Evolutionary conservation across 371 early-diverging fungal species (phyloP).

Genomic region (Umbelopsis sp.): DNA sequence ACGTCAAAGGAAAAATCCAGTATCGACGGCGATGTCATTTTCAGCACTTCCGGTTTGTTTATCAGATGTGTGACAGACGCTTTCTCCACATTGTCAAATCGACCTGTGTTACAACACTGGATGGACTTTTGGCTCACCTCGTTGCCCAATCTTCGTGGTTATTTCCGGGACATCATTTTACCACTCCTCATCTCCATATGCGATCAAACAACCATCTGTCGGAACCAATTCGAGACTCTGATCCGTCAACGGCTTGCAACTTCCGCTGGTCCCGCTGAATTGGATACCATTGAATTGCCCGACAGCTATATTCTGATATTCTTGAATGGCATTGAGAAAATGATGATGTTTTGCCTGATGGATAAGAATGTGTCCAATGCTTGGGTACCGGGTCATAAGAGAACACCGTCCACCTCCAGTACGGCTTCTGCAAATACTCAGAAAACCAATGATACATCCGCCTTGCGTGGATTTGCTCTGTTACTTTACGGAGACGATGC

Average conservation of each 20-base stretch:
- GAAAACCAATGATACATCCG: constrained; percentile 32
- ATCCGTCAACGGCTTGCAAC: constrained; percentile 35
- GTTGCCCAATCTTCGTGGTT: constrained; percentile 63
- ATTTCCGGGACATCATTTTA: constrained; percentile 61
- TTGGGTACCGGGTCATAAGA: constrained; percentile 35
- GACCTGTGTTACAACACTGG: constrained; percentile 75
- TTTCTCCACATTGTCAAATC: constrained; percentile 58
- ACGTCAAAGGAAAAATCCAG: constrained; percentile 2
- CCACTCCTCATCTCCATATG: constrained; percentile 70
- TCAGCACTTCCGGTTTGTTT: constrained; percentile 52
- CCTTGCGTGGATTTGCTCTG: constrained; percentile 36
- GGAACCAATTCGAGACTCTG: constrained; percentile 35
- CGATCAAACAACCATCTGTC: constrained; percentile 59
- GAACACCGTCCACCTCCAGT: neutral
- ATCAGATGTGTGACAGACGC: constrained; percentile 68
- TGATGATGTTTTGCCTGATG: constrained; percentile 64
- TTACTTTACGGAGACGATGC: constrained; percentile 31
- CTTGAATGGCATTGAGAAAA: constrained; percentile 65
- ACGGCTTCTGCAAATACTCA: constrained; percentile 12
- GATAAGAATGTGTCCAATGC: constrained; percentile 45
- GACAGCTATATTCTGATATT: constrained; percentile 52
- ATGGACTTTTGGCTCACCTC: constrained; percentile 73
- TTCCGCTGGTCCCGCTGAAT: neutral
- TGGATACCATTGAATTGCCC: neutral
- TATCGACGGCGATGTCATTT: neutral